These are phyloP conservation scores for Psilocybe mexicana DNA, from an alignment of 1,284 basidiomycete species.

Conservation along the genomic window DNA sequence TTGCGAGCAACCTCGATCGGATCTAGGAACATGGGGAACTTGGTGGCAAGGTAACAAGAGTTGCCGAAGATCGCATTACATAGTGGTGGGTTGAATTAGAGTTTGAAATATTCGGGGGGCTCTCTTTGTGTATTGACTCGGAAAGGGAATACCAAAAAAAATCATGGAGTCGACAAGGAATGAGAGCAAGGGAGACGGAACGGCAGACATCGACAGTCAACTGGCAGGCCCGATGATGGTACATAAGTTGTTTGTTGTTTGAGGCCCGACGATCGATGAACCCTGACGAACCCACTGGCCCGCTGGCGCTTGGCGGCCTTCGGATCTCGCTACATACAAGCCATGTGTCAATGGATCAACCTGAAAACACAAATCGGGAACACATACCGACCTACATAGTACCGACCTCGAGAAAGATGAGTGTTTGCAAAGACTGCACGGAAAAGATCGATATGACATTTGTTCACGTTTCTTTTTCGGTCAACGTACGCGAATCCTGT, in stretches of 20 bases:
- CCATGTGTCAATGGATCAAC: conserved; percentile 1
- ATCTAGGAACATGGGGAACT: conserved; percentile 33
- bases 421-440: not conserved
- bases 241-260: no score
- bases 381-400: not conserved
- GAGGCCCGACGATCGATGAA: no score
- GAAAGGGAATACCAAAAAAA: not conserved
- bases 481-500: no score
- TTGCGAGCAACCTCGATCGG: conserved; percentile 25
- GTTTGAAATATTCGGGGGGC: not conserved
- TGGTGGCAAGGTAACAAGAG: conserved; percentile 25
- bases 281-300: no score
- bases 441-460: not conserved
- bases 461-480: no score
- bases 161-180: not conserved
- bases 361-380: not conserved
- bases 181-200: not conserved
- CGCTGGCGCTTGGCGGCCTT: not conserved
- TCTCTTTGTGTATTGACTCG: not conserved
- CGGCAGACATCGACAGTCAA: not conserved
- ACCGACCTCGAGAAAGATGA: not conserved
- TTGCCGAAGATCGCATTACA: conserved; percentile 10
- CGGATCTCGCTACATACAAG: not conserved
- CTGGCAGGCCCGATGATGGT: no score
- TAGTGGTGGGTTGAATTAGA: not conserved